Conservation (phyloP, 257 asterid species). For the Euphrasia confusa region DNA sequence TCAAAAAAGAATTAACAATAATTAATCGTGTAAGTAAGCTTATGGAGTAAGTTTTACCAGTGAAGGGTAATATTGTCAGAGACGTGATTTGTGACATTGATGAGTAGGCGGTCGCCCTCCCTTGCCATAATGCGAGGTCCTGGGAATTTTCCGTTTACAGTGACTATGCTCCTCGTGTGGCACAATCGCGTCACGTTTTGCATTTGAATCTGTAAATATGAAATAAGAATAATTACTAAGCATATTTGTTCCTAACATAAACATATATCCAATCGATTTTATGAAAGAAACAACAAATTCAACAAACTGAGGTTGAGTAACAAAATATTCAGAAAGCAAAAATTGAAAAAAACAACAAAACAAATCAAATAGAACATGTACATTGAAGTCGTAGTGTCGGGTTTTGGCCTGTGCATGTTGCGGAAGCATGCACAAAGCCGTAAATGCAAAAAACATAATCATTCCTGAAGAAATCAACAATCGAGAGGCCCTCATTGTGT, state of each 20-base stretch:
- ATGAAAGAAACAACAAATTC: neutral
- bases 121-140: constrained; percentile 58
- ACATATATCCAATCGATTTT: no score
- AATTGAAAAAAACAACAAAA: no score
- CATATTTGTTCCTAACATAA: no score
- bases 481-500: constrained; percentile 30
- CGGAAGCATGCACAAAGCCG: constrained; percentile 23
- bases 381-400: constrained; percentile 43
- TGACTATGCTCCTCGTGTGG: constrained; percentile 53
- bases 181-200: constrained; percentile 57
- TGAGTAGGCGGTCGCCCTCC: constrained; percentile 58
- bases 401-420: constrained; percentile 32
- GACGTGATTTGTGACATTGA: constrained; percentile 49
- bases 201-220: constrained; percentile 36
- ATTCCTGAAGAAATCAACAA: constrained; percentile 21
- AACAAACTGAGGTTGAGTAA: neutral
- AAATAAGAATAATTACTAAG: neutral
- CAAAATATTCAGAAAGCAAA: no score
- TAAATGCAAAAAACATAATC: constrained; percentile 20
- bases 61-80: constrained; percentile 54
- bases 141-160: constrained; percentile 63
- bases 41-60: constrained; percentile 35
- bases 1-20: no score
- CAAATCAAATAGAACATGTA: neutral
- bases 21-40: neutral